Conservation (phyloP, 2,329 filamentous ascomycete species). For the Colletotrichum sp. region DNA sequence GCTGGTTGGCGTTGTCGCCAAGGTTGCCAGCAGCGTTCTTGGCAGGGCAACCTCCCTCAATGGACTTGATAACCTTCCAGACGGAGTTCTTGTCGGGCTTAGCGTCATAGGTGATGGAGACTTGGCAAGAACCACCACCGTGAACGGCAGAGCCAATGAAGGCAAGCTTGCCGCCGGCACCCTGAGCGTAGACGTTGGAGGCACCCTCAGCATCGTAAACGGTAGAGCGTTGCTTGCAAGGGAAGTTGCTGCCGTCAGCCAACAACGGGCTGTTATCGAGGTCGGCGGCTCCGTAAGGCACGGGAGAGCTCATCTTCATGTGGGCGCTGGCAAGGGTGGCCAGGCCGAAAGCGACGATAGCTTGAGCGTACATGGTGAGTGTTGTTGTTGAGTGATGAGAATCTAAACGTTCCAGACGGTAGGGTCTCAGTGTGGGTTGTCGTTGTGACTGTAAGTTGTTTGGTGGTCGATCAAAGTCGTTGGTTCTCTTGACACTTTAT, state of each 20-base stretch:
- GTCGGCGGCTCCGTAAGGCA: slow-evolving; percentile 57
- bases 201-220: slow-evolving; percentile 50
- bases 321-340: slow-evolving; percentile 71
- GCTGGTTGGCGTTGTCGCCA: slow-evolving; percentile 45
- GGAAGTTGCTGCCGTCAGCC: no score
- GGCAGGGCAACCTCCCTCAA: slow-evolving; percentile 84
- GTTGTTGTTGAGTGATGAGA: slow-evolving; percentile 29
- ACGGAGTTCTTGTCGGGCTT: slow-evolving; percentile 68
- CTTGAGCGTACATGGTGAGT: slow-evolving; percentile 59
- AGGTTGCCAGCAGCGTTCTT: slow-evolving; percentile 63
- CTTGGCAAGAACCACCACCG: slow-evolving; percentile 91
- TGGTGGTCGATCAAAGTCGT: neutral
- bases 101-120: slow-evolving; percentile 82
- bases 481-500: slow-evolving; percentile 15
- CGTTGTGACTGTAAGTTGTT: slow-evolving; percentile 17
- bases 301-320: slow-evolving; percentile 74
- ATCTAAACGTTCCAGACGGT: slow-evolving; percentile 48
- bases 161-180: slow-evolving; percentile 62
- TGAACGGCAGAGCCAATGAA: slow-evolving; percentile 81
- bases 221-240: slow-evolving; percentile 73
- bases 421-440: slow-evolving; percentile 14
- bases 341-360: slow-evolving; percentile 60
- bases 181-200: slow-evolving; percentile 68
- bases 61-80: slow-evolving; percentile 91
- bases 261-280: slow-evolving; percentile 65